phyloP scores from a whole-genome alignment of 2,329 filamentous ascomycete genomes.

The Aspergillus ruber region DNA sequence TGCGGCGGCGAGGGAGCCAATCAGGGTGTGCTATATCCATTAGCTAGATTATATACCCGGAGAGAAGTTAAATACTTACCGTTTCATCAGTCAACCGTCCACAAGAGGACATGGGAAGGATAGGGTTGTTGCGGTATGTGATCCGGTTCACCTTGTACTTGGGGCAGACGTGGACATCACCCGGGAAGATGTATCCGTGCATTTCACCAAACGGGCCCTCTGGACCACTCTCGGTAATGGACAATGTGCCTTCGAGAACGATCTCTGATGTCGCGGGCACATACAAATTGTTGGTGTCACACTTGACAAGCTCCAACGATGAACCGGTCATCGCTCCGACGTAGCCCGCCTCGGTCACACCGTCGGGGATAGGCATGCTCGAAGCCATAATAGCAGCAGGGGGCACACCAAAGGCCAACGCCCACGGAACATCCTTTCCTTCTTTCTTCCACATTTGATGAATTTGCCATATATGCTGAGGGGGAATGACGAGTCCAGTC shows the following conservation, averaged over 20 bases:
- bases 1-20: slow-evolving; percentile 39
- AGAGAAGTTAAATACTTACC: slow-evolving; percentile 11
- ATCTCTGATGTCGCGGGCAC: slow-evolving; percentile 49
- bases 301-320: slow-evolving; percentile 46
- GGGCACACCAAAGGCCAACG: slow-evolving; percentile 44
- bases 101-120: slow-evolving; percentile 41
- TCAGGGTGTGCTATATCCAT: slow-evolving; percentile 28
- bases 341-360: slow-evolving; percentile 45
- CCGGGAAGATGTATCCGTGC: slow-evolving; percentile 42
- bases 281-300: slow-evolving; percentile 45
- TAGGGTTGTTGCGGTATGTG: slow-evolving; percentile 44
- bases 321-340: slow-evolving; percentile 43
- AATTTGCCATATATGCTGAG: slow-evolving; percentile 45
- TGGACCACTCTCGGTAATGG: slow-evolving; percentile 34
- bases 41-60: not conserved
- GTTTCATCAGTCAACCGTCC: slow-evolving; percentile 44
- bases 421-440: slow-evolving; percentile 44
- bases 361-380: slow-evolving; percentile 45
- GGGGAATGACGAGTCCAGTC: slow-evolving; percentile 37
- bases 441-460: slow-evolving; percentile 42
- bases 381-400: slow-evolving; percentile 46
- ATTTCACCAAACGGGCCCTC: slow-evolving; percentile 50
- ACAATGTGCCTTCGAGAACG: slow-evolving; percentile 46
- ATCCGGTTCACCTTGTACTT: slow-evolving; percentile 42
- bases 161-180: slow-evolving; percentile 33